Evolutionary conservation across 139 green algal species (phyloP).

Genomic region (Zygnema cylindricum): DNA sequence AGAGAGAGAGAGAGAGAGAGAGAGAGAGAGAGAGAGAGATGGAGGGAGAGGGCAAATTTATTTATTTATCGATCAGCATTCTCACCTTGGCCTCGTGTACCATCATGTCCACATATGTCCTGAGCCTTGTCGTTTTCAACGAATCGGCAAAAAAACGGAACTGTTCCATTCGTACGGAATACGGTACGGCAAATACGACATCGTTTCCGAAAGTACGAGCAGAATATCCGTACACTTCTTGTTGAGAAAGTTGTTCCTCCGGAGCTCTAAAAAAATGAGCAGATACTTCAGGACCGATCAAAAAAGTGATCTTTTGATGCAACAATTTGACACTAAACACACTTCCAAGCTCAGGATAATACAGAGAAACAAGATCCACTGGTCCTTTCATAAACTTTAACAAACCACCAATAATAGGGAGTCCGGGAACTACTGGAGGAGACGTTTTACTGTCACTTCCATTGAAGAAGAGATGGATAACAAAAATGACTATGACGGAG

Average conservation of each 20-base stretch:
- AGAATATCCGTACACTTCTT: slow-evolving; percentile 96
- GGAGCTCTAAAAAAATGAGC: slow-evolving; percentile 94
- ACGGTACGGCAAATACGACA: slow-evolving; percentile 98
- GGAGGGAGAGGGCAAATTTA: slow-evolving; percentile 38
- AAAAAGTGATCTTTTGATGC: slow-evolving; percentile 94
- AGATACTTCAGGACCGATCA: slow-evolving; percentile 87
- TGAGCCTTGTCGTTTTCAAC: slow-evolving; percentile 84
- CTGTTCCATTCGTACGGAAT: slow-evolving; percentile 90
- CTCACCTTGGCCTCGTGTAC: slow-evolving; percentile 78
- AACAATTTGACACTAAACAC: slow-evolving; percentile 96
- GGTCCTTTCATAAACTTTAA: slow-evolving; percentile 91
- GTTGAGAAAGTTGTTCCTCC: slow-evolving; percentile 62
- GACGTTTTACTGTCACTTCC: neutral
- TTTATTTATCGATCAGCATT: neutral
- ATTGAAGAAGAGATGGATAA: neutral
- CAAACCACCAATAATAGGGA: slow-evolving; percentile 92
- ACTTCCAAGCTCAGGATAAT: slow-evolving; percentile 85
- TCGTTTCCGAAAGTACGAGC: slow-evolving; percentile 95
- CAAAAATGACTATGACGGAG: neutral
- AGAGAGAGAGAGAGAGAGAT: neutral
- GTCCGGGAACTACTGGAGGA: slow-evolving; percentile 83
- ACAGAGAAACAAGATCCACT: slow-evolving; percentile 80
- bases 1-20: neutral
- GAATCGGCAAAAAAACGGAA: slow-evolving; percentile 95
- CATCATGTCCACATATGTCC: slow-evolving; percentile 90